A percentile compares a stretch with the other conserved stretches of the same genome.
These are phyloP conservation scores for Salvia rosmarinus DNA, from an alignment of 257 asterid species.

Conservation along the genomic window DNA sequence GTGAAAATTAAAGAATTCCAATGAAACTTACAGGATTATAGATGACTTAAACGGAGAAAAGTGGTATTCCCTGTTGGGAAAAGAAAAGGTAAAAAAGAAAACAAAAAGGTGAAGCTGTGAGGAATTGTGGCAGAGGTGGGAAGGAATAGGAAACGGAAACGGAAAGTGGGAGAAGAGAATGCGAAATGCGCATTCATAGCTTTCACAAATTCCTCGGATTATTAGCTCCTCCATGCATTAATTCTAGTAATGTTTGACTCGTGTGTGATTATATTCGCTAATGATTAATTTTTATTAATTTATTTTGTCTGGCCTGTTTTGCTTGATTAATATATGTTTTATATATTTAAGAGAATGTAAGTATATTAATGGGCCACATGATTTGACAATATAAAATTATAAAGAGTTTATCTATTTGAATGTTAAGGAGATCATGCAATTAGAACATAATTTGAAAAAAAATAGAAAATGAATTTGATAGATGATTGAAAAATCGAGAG, in stretches of 20 bases:
- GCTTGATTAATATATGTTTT: too few species aligned
- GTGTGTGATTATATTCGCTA: background rate
- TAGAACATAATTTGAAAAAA: too few species aligned
- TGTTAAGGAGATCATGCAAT: too few species aligned
- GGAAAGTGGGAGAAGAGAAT: slow-evolving; percentile 3
- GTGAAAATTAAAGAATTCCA: background rate
- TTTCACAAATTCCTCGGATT: slow-evolving; percentile 52
- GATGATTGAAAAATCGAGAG: too few species aligned
- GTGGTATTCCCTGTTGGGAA: slow-evolving; percentile 34
- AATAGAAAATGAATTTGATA: too few species aligned
- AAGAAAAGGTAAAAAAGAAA: background rate
- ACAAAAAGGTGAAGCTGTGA: slow-evolving; percentile 16
- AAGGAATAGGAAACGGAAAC: slow-evolving; percentile 22
- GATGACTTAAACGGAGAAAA: slow-evolving; percentile 30
- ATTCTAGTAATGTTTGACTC: slow-evolving; percentile 15
- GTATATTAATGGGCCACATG: too few species aligned
- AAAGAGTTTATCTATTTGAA: too few species aligned
- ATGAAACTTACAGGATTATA: slow-evolving; percentile 32
- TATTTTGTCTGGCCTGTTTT: background rate
- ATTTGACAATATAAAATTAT: too few species aligned
- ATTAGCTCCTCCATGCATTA: slow-evolving; percentile 42
- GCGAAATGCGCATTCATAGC: slow-evolving; percentile 31
- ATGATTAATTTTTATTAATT: slow-evolving; percentile 10
- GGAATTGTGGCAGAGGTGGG: slow-evolving; percentile 30
- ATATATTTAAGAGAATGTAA: too few species aligned